These are phyloP conservation scores for Shiraia sp. DNA, from an alignment of 2,329 filamentous ascomycete genomes.

Conservation along the genomic window DNA sequence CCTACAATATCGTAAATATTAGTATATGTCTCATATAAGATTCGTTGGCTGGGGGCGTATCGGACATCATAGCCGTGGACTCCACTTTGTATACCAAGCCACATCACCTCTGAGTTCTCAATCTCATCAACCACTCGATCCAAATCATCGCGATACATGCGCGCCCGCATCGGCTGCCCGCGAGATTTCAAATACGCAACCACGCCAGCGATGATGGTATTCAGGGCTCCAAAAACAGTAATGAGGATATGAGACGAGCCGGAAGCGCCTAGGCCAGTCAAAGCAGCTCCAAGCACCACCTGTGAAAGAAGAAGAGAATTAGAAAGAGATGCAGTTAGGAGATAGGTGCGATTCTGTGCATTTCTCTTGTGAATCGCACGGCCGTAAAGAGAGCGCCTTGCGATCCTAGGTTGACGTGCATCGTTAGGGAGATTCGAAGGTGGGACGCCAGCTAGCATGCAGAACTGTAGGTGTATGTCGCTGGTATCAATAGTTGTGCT, in stretches of 20 bases:
- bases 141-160: slow-evolving; percentile 48
- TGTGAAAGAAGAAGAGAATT: slow-evolving; percentile 46
- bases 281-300: slow-evolving; percentile 45
- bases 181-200: slow-evolving; percentile 47
- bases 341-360: slow-evolving; percentile 39
- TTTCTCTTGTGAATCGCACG: slow-evolving; percentile 38
- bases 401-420: slow-evolving; percentile 16
- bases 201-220: slow-evolving; percentile 48
- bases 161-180: slow-evolving; percentile 46
- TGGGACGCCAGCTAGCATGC: slow-evolving; percentile 41
- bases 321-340: slow-evolving; percentile 42
- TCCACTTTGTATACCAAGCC: slow-evolving; percentile 48
- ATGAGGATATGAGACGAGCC: slow-evolving; percentile 42
- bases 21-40: no score
- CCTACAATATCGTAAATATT: no score
- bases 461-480: slow-evolving; percentile 43
- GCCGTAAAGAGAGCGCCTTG: slow-evolving; percentile 41
- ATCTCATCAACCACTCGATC: slow-evolving; percentile 48
- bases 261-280: slow-evolving; percentile 46
- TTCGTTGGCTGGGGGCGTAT: no score
- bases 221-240: slow-evolving; percentile 46
- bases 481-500: background rate
- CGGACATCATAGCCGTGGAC: slow-evolving; percentile 49
- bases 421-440: slow-evolving; percentile 33
- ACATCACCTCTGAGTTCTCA: slow-evolving; percentile 48